Evolutionary conservation across 2,329 filamentous ascomycete species (phyloP).

Genomic region (Colletotrichum orchidophilum): DNA sequence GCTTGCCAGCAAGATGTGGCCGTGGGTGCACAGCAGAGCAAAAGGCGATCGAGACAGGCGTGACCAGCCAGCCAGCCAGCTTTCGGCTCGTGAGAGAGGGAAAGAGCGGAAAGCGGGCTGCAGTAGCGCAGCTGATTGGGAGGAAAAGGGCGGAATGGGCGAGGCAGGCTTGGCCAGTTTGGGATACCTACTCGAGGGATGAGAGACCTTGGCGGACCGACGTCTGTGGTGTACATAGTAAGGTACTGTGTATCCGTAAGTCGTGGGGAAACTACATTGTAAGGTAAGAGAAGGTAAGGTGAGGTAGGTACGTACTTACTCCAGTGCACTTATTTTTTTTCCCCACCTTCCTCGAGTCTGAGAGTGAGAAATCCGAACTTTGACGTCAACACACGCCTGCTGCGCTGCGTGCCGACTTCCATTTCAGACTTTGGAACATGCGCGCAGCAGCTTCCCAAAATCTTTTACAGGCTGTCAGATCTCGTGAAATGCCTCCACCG

Average conservation of each 20-base stretch:
- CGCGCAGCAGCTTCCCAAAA: neutral
- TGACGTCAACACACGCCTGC: neutral
- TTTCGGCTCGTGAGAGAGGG: neutral
- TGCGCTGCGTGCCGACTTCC: neutral
- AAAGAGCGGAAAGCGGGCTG: neutral
- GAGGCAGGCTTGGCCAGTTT: conserved; percentile 22
- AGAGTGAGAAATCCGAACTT: neutral
- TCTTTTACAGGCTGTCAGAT: neutral
- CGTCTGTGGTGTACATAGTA: neutral
- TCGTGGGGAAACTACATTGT: neutral
- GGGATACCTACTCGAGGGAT: conserved; percentile 28
- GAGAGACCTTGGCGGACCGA: conserved; percentile 15
- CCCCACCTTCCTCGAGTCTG: neutral
- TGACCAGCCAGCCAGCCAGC: neutral
- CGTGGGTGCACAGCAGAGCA: too few species aligned
- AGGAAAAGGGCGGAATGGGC: conserved; percentile 17
- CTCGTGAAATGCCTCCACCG: neutral
- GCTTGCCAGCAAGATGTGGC: too few species aligned
- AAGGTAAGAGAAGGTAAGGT: too few species aligned
- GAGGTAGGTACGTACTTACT: neutral
- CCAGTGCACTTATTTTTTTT: too few species aligned
- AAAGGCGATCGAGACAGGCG: too few species aligned
- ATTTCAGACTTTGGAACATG: neutral
- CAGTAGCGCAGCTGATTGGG: neutral
- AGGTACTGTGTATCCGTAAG: too few species aligned